These are phyloP conservation scores for Anthoceros angustus DNA, from an alignment of 225 moss, liverwort and hornwort genomes.

Conservation along the genomic window DNA sequence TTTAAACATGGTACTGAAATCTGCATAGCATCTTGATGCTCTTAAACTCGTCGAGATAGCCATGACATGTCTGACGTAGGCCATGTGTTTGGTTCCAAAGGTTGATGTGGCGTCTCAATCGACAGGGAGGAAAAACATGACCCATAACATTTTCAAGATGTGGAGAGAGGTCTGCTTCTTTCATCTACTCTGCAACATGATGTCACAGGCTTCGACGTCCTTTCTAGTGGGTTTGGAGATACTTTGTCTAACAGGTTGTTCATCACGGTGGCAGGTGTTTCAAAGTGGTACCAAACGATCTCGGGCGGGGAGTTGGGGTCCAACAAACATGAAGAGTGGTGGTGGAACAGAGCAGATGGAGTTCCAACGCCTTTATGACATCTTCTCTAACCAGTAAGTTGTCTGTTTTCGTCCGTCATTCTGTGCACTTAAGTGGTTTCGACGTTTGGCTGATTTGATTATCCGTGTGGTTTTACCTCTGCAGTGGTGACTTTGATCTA, in stretches of 20 bases:
- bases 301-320: background rate
- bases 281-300: background rate
- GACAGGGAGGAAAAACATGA: background rate
- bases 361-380: slow-evolving; percentile 4
- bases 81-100: too few species aligned
- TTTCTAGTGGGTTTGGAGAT: background rate
- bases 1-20: slow-evolving; percentile 4
- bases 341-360: background rate
- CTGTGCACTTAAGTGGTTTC: too few species aligned
- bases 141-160: background rate
- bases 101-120: background rate
- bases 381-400: background rate
- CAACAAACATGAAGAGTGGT: background rate
- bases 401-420: background rate
- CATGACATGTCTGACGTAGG: too few species aligned
- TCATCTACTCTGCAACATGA: background rate
- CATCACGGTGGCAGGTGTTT: background rate
- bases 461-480: too few species aligned
- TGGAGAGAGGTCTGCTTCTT: background rate
- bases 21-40: background rate
- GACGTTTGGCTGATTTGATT: too few species aligned
- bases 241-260: background rate
- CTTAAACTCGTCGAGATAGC: background rate
- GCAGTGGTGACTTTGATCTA: too few species aligned
- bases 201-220: background rate